A percentile compares a stretch with the other conserved stretches of the same genome.
Conservation (phyloP, 2,329 filamentous ascomycete species). For the Xylariales sp. region DNA sequence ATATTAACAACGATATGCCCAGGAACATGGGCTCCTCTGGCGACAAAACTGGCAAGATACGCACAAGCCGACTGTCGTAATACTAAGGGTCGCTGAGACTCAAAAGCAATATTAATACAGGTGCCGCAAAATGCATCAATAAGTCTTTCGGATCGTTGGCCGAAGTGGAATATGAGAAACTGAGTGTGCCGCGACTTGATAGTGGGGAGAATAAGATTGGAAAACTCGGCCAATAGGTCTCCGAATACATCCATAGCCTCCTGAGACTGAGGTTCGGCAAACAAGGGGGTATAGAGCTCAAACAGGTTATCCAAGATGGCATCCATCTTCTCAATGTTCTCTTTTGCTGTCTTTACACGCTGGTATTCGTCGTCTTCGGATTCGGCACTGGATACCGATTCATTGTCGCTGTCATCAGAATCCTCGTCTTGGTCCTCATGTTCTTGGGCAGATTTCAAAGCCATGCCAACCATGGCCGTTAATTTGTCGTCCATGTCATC, state of each 20-base stretch:
- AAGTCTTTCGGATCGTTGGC: conserved; percentile 81
- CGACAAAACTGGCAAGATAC: conserved; percentile 94
- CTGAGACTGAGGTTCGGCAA: conserved; percentile 74
- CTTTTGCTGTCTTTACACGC: conserved; percentile 77
- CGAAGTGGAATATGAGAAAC: conserved; percentile 95
- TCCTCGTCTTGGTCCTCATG: conserved; percentile 65
- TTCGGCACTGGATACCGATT: conserved; percentile 78
- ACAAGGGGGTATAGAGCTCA: conserved; percentile 79
- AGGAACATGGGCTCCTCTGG: conserved; percentile 85
- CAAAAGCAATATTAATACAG: conserved; percentile 78
- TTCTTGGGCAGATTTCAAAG: conserved; percentile 56
- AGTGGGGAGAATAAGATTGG: conserved; percentile 87
- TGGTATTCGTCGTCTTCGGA: conserved; percentile 72
- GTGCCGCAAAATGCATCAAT: conserved; percentile 85
- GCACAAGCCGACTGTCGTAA: conserved; percentile 86
- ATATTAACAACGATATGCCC: conserved; percentile 82
- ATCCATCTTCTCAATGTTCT: conserved; percentile 92
- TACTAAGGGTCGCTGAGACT: conserved; percentile 76
- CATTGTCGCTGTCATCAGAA: conserved; percentile 71
- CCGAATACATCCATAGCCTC: conserved; percentile 79
- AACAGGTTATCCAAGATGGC: conserved; percentile 90
- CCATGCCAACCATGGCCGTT: conserved; percentile 76
- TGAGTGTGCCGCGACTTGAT: conserved; percentile 94
- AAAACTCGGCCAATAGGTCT: conserved; percentile 85
- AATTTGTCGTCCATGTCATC: conserved; percentile 93